Base-by-base conservation (phyloP, 352 stramenopile species). In the Globisporangium nunn region DNA sequence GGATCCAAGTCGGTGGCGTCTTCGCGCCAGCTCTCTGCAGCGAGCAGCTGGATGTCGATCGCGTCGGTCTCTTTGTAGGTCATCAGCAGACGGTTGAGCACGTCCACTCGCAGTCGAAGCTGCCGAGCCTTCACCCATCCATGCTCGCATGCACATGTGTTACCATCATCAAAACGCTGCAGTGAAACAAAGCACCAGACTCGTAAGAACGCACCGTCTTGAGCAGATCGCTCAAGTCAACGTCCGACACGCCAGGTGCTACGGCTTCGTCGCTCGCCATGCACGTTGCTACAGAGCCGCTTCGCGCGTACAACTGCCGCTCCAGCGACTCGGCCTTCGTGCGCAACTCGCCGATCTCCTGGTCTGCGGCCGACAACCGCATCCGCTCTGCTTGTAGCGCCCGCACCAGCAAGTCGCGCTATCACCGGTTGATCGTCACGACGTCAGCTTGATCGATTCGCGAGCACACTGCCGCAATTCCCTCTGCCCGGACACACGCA, bases 31-130 rank as follows among this genome's bases (percentile, higher is more conserved):
- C 29, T 58, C 35, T 54, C 45, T 4, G 18, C 29, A 1, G 58
- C 45, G 28, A 67, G 61, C 33, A 67, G 48, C n/a, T 67, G 58
- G 6, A 84, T 70, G 48, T 84, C 60, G 39, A 81, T 54, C 17
- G 30, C 45, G 43, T 65, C 71, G 23, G 62, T 79, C 50, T 71
- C 64, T 30, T 64, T 54, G 54, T 71, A 84, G 5, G 56, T 52
- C 18, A 64, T 52, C 30, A 83, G 37, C 6, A 83, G 47, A 10
- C 67, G 53, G 15, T 56, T 69, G 4, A 85, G 60, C 28, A 66
- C 63, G 4, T 44, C 18, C 35, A 78, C 23, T 46, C 55, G 68
- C 6, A 37, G 28, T 10, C 64, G 65, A 15, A 81, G 66, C 50
- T 67, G 59, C 3, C 51, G 56, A 43, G 69, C 53, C 74, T 83